Evolutionary conservation across 2,329 filamentous ascomycete species (phyloP).

Genomic region (Talaromyces atroroseus): DNA sequence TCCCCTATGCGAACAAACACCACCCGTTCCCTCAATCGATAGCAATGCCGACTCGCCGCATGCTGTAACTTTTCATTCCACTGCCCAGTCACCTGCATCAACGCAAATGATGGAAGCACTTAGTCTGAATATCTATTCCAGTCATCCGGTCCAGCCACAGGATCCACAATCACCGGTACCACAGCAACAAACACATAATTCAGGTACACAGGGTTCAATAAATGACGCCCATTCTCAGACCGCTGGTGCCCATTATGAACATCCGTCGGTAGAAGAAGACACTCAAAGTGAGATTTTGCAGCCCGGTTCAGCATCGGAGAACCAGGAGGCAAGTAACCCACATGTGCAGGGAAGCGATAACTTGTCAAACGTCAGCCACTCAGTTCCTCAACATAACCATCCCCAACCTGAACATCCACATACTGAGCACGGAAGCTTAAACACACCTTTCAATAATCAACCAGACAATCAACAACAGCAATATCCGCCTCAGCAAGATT

Average conservation of each 20-base stretch:
- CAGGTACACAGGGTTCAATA: not conserved
- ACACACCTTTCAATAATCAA: not conserved
- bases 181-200: not conserved
- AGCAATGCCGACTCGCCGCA: not conserved
- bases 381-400: not conserved
- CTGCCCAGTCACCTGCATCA: not conserved
- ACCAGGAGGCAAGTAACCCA: not conserved
- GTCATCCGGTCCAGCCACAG: not conserved
- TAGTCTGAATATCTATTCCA: not conserved
- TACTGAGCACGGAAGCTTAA: not conserved
- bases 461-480: not conserved
- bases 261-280: not conserved
- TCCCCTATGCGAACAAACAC: conserved; percentile 4
- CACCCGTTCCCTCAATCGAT: not conserved
- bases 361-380: not conserved
- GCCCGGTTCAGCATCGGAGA: not conserved
- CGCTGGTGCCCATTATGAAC: not conserved
- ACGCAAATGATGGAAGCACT: not conserved
- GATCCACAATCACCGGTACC: not conserved
- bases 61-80: not conserved
- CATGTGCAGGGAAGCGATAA: not conserved
- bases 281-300: not conserved
- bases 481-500: not conserved
- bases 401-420: not conserved
- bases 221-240: not conserved